Percentiles rank a stretch among this genome's conserved stretches.
phyloP scores from a whole-genome alignment of 345 rosid genomes.

The Eucalyptus pauciflora region DNA sequence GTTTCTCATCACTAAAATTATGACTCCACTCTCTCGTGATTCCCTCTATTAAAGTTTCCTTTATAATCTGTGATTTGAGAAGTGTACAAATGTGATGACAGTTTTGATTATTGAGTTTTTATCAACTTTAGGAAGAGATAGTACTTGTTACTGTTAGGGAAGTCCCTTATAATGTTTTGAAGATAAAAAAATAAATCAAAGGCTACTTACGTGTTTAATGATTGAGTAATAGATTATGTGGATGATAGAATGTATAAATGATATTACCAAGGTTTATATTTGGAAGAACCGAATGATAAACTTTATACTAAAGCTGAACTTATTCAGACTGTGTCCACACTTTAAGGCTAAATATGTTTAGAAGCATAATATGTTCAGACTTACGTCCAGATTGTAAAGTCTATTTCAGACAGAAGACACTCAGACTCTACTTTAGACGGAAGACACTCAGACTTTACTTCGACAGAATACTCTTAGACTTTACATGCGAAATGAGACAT shows the following conservation, averaged over 20 bases:
- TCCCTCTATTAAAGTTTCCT: background rate
- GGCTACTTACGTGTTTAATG: too few relatives aligned
- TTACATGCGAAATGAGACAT: rapidly evolving
- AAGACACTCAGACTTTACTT: too few relatives aligned
- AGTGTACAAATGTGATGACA: background rate
- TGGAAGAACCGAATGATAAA: rapidly evolving
- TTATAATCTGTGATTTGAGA: background rate
- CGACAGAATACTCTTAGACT: rapidly evolving
- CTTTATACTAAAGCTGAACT: rapidly evolving
- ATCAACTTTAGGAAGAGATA: background rate
- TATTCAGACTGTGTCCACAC: too few relatives aligned
- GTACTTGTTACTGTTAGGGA: background rate
- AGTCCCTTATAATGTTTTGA: too few relatives aligned
- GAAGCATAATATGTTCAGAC: rapidly evolving
- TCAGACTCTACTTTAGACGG: rapidly evolving
- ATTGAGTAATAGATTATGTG: rapidly evolving
- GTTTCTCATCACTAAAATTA: background rate
- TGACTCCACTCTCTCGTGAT: background rate
- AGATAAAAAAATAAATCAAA: too few relatives aligned
- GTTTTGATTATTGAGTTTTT: background rate
- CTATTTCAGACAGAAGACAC: rapidly evolving
- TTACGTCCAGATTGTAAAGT: rapidly evolving
- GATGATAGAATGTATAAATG: too few relatives aligned
- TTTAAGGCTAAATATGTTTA: rapidly evolving
- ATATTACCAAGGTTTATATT: too few relatives aligned